Evolutionary conservation across 1,284 basidiomycete genomes (phyloP), one percentile per base, ranked within the genome.

Genomic region (Ceratobasidium sp.): DNA sequence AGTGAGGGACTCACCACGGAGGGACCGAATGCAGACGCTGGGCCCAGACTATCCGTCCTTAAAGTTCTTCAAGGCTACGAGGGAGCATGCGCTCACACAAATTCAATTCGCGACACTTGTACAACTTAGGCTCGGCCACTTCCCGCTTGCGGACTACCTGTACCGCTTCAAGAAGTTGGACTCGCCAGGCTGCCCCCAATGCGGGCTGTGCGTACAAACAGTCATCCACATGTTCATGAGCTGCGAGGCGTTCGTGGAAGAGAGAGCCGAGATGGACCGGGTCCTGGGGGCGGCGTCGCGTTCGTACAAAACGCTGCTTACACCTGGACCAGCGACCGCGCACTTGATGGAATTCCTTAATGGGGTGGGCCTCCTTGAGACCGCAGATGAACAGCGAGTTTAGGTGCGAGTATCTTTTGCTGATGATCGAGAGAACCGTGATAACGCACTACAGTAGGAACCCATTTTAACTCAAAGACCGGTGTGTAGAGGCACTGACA

Each of bases 121-220:
- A 1, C 67, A 71, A 33, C 45, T 71, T 4, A 6, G 56, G 19
- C 53, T 59, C 41, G 56, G 54, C 3, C 67, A 60, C 45, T 71
- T 59, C 54, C 67, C 67, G 22, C n/a, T 59, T 2, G 54, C 67
- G 2, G 45, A 2, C 4, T 71, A 71, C 56, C 56, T 71, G 5
- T 24, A 59, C 31, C 56, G 56, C 0, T 48, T 59, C 44, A 59
- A 57, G 45, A 54, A 8, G 15, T n/a, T 33, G 3, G 56, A 60
- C 44, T 60, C 56, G 17, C 53, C 54, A 8, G 60, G 14, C 1
- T 71, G 67, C 45, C 67, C 44, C 15, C 33, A 47, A 45, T 71
- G 67, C 45, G 27, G 27, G 0, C 6, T 8, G 15, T 19, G 54
- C 3, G 11, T 22, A 1, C 36, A 71, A 24, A 71, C 29, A 1